Evolutionary conservation across 768 basidiomycete genomes (phyloP), one percentile per base, ranked within the genome.

Genomic region (Hypholoma sublateritium): DNA sequence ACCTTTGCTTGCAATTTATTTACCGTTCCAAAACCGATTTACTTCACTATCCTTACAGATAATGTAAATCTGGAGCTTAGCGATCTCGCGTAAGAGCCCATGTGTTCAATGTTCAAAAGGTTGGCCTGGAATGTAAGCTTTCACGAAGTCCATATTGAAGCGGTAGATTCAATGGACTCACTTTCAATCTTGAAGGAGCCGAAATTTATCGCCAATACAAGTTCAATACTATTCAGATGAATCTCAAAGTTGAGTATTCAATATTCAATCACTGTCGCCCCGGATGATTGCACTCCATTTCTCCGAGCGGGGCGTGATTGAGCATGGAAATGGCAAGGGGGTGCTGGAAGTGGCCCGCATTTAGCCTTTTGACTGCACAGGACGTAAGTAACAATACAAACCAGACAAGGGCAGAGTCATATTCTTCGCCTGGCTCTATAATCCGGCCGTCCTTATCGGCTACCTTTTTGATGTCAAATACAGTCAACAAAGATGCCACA

Each of bases 381-480:
- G 12, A 4, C 7, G 8, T 32, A 17, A 37, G 5, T 35, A 22
- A 24, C 1, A 16, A 7, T 4, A 57, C 63, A 24, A 44, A 66
- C 67, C 61, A 52, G 9, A 61, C 57, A 2, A 66, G 41, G 4
- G 55, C 62, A 25, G 65, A 64, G 11, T 59, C 22, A 37, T 62
- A 62, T 21, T 62, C 60, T 11, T 63, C 58, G 21, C 35, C 51
- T 6, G 57, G 55, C 12, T 67, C 62, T 9, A 67, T 59, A 1
- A 50, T 50, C 12, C 59, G 53, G 11, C 59, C 62, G 24, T 60
- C 25, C 11, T 59, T 64, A 25, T 68, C 64, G 25, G 54, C 43
- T 1, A 62, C 56, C 41, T 69, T 69, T 32, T 59, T 39, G 24
- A 71, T 57, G 34, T 71, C 57, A 35, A 66, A 71, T 16, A 59